A percentile compares a stretch with the other conserved stretches of the same genome.
Evolutionary conservation across 208 protist species (phyloP).

Genomic region (Wallacemonas rigidus): DNA sequence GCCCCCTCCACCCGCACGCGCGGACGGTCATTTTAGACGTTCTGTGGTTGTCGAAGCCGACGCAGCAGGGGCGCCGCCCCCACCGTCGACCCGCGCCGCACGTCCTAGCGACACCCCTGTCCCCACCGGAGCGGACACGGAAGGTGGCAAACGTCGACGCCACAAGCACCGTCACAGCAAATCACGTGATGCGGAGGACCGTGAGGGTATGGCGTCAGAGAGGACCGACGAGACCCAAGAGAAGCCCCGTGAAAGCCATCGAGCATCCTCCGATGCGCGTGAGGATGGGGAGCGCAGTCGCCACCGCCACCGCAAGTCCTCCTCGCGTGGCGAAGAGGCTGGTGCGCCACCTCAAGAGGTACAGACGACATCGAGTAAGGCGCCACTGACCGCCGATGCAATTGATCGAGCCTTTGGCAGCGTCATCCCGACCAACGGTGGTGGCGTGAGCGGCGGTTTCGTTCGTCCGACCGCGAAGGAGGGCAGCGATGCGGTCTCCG

Average conservation of each 20-base stretch:
- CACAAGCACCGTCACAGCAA: conserved; percentile 13
- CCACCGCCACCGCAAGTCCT: conserved; percentile 18
- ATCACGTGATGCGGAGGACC: neutral
- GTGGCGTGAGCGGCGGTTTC: conserved; percentile 1
- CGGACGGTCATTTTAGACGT: neutral
- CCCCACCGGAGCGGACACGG: neutral
- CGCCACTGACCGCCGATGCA: conserved; percentile 1
- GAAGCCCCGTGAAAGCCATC: neutral
- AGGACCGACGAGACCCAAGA: neutral
- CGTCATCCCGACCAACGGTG: neutral
- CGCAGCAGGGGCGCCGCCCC: neutral
- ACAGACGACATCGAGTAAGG: neutral
- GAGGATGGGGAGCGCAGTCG: conserved; percentile 9
- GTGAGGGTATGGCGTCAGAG: no score
- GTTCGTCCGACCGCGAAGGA: conserved; percentile 41
- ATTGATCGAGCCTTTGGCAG: conserved; percentile 19
- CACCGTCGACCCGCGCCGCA: neutral
- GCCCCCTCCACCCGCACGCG: neutral
- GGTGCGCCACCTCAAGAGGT: neutral
- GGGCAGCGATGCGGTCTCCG: conserved; percentile 39
- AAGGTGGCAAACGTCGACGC: neutral
- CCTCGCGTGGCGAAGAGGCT: neutral
- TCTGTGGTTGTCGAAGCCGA: conserved; percentile 7
- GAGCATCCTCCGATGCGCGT: neutral
- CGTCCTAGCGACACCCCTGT: neutral